These are phyloP conservation scores for Colletotrichum liriopes DNA, from an alignment of 2,329 filamentous ascomycete species.

Conservation along the genomic window DNA sequence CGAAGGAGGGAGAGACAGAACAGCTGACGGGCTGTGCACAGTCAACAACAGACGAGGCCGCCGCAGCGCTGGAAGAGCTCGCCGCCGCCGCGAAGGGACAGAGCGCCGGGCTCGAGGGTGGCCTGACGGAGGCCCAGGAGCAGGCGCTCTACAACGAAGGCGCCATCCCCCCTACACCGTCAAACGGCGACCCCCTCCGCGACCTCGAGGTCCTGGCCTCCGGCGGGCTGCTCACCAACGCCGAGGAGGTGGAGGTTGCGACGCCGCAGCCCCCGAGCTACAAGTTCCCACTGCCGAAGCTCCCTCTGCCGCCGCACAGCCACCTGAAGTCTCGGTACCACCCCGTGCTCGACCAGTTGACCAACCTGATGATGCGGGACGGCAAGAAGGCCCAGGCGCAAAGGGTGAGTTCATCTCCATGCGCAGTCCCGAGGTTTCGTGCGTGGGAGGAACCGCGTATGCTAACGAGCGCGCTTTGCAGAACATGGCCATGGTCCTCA, in stretches of 20 bases:
- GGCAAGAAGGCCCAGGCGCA: slow-evolving; percentile 94
- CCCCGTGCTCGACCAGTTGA: slow-evolving; percentile 87
- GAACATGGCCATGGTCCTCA: slow-evolving; percentile 90
- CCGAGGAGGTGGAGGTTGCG: slow-evolving; percentile 47
- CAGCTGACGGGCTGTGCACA: slow-evolving; percentile 20
- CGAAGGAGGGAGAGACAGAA: not conserved
- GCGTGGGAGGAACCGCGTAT: not conserved
- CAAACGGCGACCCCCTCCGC: slow-evolving; percentile 37
- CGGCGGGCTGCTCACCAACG: slow-evolving; percentile 48
- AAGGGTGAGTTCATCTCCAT: slow-evolving; percentile 71
- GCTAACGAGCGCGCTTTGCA: slow-evolving; percentile 54
- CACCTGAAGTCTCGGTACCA: slow-evolving; percentile 89
- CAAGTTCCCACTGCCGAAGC: slow-evolving; percentile 82
- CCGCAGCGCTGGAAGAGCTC: slow-evolving; percentile 35
- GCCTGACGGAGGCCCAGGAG: slow-evolving; percentile 61
- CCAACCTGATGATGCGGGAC: slow-evolving; percentile 90
- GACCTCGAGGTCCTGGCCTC: slow-evolving; percentile 53
- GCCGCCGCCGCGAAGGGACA: slow-evolving; percentile 14
- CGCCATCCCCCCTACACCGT: slow-evolving; percentile 54
- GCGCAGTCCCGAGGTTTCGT: not conserved
- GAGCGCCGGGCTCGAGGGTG: slow-evolving; percentile 47
- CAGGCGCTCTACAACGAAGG: slow-evolving; percentile 60
- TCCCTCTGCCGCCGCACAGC: slow-evolving; percentile 73
- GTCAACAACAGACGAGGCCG: slow-evolving; percentile 36
- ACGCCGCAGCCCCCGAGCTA: slow-evolving; percentile 67